Percentiles rank a stretch among this genome's conserved stretches.
Evolutionary conservation across 768 basidiomycete genomes (phyloP).

Genomic region (Agrocybe pediades): DNA sequence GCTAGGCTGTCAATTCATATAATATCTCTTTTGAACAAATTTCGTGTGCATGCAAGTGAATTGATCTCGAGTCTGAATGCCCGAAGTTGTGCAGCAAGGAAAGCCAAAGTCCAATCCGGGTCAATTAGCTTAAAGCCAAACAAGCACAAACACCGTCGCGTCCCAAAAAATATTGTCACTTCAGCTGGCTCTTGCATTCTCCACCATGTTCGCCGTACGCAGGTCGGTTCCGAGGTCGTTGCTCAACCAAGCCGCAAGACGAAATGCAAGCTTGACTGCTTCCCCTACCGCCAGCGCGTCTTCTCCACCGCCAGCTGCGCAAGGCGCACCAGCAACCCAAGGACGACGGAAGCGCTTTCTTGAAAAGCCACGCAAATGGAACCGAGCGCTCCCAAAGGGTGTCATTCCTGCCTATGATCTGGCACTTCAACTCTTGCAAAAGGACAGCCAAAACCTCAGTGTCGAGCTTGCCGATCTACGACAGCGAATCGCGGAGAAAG

Average conservation of each 20-base stretch:
- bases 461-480: slow-evolving; percentile 43
- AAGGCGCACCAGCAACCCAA: slow-evolving; percentile 20
- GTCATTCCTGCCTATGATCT: slow-evolving; percentile 83
- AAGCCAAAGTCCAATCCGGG: background rate
- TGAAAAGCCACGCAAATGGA: slow-evolving; percentile 61
- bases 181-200: background rate
- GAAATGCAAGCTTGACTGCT: slow-evolving; percentile 24
- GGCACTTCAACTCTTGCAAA: slow-evolving; percentile 69
- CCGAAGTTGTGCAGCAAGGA: no score
- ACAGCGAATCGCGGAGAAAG: slow-evolving; percentile 25
- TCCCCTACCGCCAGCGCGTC: slow-evolving; percentile 7
- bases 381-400: slow-evolving; percentile 58
- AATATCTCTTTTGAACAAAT: background rate
- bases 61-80: no score
- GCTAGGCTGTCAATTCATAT: no score
- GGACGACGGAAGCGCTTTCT: slow-evolving; percentile 38
- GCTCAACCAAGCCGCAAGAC: slow-evolving; percentile 18
- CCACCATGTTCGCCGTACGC: slow-evolving; percentile 29
- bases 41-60: background rate
- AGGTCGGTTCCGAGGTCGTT: slow-evolving; percentile 16
- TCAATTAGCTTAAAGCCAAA: slow-evolving; percentile 9
- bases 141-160: slow-evolving; percentile 21
- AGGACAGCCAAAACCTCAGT: slow-evolving; percentile 57
- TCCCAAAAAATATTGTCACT: slow-evolving; percentile 16
- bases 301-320: slow-evolving; percentile 4